These are phyloP conservation scores for Meredithiella fracta DNA, from an alignment of 2,329 filamentous ascomycete species.

Conservation along the genomic window DNA sequence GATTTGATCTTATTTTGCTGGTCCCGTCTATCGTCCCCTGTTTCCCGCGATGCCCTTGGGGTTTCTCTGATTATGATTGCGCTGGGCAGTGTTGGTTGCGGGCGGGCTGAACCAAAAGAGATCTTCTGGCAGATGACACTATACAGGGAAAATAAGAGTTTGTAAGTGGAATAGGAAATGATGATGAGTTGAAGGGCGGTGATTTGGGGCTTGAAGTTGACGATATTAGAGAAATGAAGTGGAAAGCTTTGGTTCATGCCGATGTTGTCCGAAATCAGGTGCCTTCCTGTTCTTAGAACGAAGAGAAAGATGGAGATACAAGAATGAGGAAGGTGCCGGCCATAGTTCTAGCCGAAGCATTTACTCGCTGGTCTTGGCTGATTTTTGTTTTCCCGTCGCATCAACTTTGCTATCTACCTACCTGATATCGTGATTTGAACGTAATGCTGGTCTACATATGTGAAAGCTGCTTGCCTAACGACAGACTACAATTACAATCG, in stretches of 20 bases:
- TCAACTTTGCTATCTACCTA: neutral
- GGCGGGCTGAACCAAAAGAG: neutral
- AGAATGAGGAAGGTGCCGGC: neutral
- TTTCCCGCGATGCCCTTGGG: neutral
- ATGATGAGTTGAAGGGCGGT: neutral
- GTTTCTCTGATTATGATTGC: constrained; percentile 3
- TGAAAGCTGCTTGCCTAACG: neutral
- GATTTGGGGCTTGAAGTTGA: neutral
- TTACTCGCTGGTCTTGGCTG: neutral
- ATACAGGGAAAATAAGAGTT: neutral
- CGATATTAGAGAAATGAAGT: neutral
- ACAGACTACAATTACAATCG: neutral
- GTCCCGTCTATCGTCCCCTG: neutral
- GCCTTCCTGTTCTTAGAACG: too few species aligned
- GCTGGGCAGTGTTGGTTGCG: neutral
- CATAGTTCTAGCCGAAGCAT: neutral
- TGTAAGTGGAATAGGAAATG: neutral
- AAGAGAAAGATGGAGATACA: neutral
- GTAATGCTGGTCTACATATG: neutral
- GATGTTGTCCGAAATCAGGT: too few species aligned
- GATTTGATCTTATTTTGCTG: neutral
- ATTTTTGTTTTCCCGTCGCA: neutral
- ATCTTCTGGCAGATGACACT: neutral
- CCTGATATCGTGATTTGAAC: neutral
- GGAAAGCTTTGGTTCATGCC: too few species aligned